Percentiles rank a stretch among this genome's conserved stretches.
Evolutionary conservation across 257 asterid genomes (phyloP).

Genomic region (Paulownia fortunei): DNA sequence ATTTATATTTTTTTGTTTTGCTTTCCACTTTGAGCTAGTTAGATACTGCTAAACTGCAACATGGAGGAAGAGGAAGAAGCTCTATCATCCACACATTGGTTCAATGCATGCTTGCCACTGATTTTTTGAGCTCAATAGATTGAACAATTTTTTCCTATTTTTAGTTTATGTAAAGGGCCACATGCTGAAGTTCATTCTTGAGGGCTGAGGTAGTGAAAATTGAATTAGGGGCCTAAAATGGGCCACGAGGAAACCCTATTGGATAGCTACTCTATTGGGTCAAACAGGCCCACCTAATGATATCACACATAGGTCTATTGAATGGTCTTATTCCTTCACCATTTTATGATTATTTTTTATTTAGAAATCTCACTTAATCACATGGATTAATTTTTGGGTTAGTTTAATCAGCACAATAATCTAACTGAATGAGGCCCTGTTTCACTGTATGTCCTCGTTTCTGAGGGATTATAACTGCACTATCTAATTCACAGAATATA

Average conservation of each 20-base stretch:
- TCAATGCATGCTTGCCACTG: slow-evolving; percentile 46
- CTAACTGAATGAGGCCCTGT: no score
- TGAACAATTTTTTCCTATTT: background rate
- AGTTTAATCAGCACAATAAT: no score
- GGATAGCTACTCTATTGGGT: background rate
- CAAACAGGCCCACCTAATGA: background rate
- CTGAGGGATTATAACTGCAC: background rate
- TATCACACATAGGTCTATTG: background rate
- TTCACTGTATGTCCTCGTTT: no score
- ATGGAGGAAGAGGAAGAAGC: slow-evolving; percentile 39
- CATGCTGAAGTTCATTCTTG: background rate
- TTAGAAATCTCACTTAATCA: background rate
- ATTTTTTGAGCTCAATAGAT: slow-evolving; percentile 32
- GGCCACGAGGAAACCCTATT: background rate
- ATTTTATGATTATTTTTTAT: background rate
- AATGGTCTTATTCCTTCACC: background rate
- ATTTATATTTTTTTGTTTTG: background rate
- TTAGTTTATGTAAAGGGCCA: background rate
- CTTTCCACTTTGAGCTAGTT: slow-evolving; percentile 7
- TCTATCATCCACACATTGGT: slow-evolving; percentile 47
- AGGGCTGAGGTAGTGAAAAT: background rate
- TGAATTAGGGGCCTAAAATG: slow-evolving; percentile 9
- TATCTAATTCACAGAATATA: background rate
- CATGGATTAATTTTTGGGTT: background rate
- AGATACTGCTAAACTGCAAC: slow-evolving; percentile 28